Evolutionary conservation across 768 basidiomycete genomes (phyloP).

Genomic region (Pulveroboletus frians): DNA sequence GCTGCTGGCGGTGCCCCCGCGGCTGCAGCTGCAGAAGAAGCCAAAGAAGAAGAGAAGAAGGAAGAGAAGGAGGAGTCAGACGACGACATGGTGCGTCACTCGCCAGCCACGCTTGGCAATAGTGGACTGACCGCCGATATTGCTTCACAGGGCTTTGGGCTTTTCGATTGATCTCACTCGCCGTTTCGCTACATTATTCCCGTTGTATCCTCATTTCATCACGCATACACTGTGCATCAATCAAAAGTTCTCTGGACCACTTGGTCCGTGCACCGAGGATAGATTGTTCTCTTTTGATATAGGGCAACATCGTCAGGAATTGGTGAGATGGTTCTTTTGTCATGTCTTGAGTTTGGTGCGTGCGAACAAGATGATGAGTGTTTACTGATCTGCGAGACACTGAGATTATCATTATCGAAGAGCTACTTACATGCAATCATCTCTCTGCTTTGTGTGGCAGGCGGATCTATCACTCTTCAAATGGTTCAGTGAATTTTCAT

Average conservation of each 20-base stretch:
- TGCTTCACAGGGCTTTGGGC: constrained; percentile 79
- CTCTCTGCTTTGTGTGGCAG: background rate
- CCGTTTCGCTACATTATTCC: constrained; percentile 24
- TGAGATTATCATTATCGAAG: too few relatives aligned
- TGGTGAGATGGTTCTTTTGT: background rate
- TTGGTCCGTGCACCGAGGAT: constrained; percentile 12
- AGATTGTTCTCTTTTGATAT: background rate
- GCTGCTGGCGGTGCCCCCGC: constrained; percentile 55
- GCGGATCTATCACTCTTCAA: background rate
- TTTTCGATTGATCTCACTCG: constrained; percentile 72
- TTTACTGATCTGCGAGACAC: too few relatives aligned
- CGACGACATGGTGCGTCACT: constrained; percentile 48
- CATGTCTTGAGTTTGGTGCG: background rate
- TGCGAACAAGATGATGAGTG: background rate
- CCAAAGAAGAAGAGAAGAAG: constrained; percentile 79
- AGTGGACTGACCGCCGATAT: background rate
- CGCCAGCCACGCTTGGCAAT: too few relatives aligned
- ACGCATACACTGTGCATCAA: constrained; percentile 21
- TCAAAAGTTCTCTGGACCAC: constrained; percentile 17
- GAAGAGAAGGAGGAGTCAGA: constrained; percentile 87
- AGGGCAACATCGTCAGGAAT: background rate
- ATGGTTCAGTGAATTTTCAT: background rate
- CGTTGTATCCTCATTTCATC: constrained; percentile 14
- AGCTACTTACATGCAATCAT: too few relatives aligned
- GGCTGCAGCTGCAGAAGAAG: constrained; percentile 65